A percentile compares a stretch with the other conserved stretches of the same genome.
Conservation (phyloP, 176 grass and related monocot species). For the Lolium rigidum region DNA sequence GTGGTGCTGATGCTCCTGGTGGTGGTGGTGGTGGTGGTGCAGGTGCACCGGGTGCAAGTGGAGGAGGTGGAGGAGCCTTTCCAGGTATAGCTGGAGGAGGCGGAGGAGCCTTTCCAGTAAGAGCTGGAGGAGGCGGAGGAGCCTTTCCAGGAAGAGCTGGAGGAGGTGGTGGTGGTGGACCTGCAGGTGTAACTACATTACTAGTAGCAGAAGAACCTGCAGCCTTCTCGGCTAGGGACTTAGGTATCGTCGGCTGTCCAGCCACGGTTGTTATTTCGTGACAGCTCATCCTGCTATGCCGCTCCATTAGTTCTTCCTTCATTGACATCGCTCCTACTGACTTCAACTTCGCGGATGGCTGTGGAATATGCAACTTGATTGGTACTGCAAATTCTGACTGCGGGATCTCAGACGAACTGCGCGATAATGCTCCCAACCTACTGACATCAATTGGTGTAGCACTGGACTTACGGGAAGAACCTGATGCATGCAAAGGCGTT, state of each 20-base stretch:
- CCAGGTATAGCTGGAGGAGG: not conserved
- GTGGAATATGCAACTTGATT: not conserved
- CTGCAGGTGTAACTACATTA: not conserved
- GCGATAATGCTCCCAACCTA: constrained; percentile 54
- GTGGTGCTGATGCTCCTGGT: constrained; percentile 1
- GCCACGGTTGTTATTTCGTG: constrained; percentile 10
- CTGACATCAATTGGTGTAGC: constrained; percentile 62
- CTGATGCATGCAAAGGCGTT: constrained; percentile 32
- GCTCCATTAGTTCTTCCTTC: constrained; percentile 22
- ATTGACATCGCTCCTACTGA: constrained; percentile 28
- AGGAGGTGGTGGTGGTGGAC: not conserved
- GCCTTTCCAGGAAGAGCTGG: not conserved
- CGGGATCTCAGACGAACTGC: constrained; percentile 8
- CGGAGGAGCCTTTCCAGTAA: not conserved
- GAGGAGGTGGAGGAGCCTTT: too few relatives aligned
- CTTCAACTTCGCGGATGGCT: not conserved
- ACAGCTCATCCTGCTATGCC: not conserved
- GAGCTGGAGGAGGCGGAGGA: not conserved
- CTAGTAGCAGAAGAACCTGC: constrained; percentile 13
- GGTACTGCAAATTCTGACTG: constrained; percentile 7
- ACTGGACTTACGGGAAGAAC: constrained; percentile 58
- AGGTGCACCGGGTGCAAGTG: not conserved
- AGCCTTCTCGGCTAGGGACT: not conserved
- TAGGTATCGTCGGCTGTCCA: not conserved
- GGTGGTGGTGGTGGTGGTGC: not conserved